Base-by-base conservation (phyloP, 2,329 filamentous ascomycete species). In the Sordariomycetes sp. region DNA sequence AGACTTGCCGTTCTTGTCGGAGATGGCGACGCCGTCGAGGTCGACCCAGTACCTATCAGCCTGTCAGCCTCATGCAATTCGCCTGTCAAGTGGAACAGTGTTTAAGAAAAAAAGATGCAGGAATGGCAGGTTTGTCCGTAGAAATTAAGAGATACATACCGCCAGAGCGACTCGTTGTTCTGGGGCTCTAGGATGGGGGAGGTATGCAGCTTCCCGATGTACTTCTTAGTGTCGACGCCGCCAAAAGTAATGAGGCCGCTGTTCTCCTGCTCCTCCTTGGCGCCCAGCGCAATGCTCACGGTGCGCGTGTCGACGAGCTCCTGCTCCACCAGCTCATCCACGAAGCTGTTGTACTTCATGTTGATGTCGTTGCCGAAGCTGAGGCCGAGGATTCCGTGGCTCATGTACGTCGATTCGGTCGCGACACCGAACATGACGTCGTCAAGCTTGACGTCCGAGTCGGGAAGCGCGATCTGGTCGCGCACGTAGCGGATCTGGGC, bases 221-320 rank as follows among this genome's bases (percentile, higher is more conserved):
- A 77, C 63, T 76, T 75, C 50, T 67, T 69, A 20, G 72, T 75
- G 64, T 77, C 74, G 34, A 76, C 67, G 52, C 74, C 74, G 50
- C 74, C 74, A 59, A 77, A 76, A 24, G 76, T 66, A 58, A 71
- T 61, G 45, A 63, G 60, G 3, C 68, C 69, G 55, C 62, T 64
- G 50, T 58, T 56, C 17, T 59, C 62, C 24, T 59, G 56, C 57
- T 66, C 63, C 24, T 62, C 60, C 58, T 65, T 65, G 48, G 59
- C 64, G 20, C 68, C 68, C 12, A 71, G 66, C n/a, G 65, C 66
- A 15, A 71, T 61, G 48, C 67, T 65, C 53, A 70, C 67, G 13
- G 66, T 65, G 32, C 62, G 64, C 10, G 66, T 63, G 57, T 65
- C 59, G 45, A 64, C 66, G 13, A 65, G 55, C 20, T 62, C 60